Percentiles rank a stretch among this genome's conserved stretches.
Conservation (phyloP, 2,329 filamentous ascomycete species). For the Leptodontidium sp. region DNA sequence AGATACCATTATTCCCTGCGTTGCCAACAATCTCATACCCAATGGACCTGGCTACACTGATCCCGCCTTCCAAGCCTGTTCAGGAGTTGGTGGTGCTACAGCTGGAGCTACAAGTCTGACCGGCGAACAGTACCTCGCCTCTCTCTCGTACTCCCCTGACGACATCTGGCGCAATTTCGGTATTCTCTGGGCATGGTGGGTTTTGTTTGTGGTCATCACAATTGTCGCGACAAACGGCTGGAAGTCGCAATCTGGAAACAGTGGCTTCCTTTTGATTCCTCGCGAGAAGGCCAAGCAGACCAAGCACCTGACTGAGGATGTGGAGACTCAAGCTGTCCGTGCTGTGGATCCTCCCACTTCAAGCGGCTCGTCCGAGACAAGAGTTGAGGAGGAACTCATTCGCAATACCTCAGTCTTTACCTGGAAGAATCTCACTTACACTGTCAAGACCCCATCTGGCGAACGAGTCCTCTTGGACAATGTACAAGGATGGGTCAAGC, state of each 20-base stretch:
- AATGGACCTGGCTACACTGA: constrained; percentile 57
- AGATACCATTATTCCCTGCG: constrained; percentile 60
- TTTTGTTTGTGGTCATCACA: constrained; percentile 64
- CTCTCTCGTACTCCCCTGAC: constrained; percentile 59
- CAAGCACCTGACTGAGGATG: constrained; percentile 51
- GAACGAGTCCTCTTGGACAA: constrained; percentile 78
- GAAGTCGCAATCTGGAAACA: constrained; percentile 60
- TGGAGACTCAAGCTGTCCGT: constrained; percentile 52
- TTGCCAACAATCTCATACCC: constrained; percentile 58
- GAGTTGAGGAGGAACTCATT: constrained; percentile 57
- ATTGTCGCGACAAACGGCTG: constrained; percentile 65
- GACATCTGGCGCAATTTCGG: constrained; percentile 69
- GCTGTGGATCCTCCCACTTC: constrained; percentile 24
- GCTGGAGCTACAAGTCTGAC: constrained; percentile 57
- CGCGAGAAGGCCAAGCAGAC: constrained; percentile 60
- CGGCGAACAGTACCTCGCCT: constrained; percentile 66
- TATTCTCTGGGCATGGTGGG: constrained; percentile 69
- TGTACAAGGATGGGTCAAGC: constrained; percentile 82
- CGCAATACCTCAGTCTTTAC: constrained; percentile 75
- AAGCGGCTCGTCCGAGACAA: constrained; percentile 31
- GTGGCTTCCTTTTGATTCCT: constrained; percentile 66
- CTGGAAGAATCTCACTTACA: constrained; percentile 76
- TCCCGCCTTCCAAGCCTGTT: constrained; percentile 57
- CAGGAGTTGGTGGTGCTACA: constrained; percentile 64
- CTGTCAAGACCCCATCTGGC: constrained; percentile 66